Evolutionary conservation across 176 grass and related monocot species (phyloP), one percentile per base, ranked within the genome.

Genomic region (Poa pratensis): DNA sequence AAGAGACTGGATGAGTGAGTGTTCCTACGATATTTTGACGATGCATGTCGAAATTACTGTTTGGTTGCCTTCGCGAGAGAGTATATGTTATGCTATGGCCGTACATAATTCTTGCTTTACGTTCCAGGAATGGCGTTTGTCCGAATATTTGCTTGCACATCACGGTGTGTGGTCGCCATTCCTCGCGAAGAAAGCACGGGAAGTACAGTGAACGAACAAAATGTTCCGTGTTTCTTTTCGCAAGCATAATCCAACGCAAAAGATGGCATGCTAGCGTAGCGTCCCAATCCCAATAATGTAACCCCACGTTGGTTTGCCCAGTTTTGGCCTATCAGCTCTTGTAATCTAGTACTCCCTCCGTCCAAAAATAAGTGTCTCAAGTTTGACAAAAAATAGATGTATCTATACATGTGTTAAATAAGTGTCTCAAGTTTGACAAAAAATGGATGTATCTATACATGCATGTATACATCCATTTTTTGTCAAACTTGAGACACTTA

Each of bases 341-440:
- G 79, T 55, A 82, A 9, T 50, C 65, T 57, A 54, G 11, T 15
- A 63, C n/a, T n/a, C n/a, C n/a, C n/a, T n/a, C n/a, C n/a, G n/a
- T n/a, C n/a, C n/a, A n/a, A n/a, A n/a, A n/a, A n/a, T n/a, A n/a
- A n/a, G n/a, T n/a, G n/a, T n/a, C n/a, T n/a, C n/a, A n/a, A n/a
- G n/a, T n/a, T n/a, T n/a, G n/a, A n/a, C n/a, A n/a, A n/a, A n/a
- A n/a, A n/a, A n/a, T n/a, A n/a, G n/a, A n/a, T n/a, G n/a, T n/a
- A n/a, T n/a, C n/a, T n/a, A n/a, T n/a, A n/a, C n/a, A n/a, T n/a
- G n/a, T n/a, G n/a, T n/a, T n/a, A n/a, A n/a, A n/a, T n/a, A n/a
- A n/a, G n/a, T n/a, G n/a, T n/a, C n/a, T n/a, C n/a, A n/a, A n/a
- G n/a, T n/a, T n/a, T n/a, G n/a, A n/a, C n/a, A n/a, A n/a, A n/a